Conservation (phyloP, 192 early-diverging fungal genomes). For the Linnemannia elongata region DNA sequence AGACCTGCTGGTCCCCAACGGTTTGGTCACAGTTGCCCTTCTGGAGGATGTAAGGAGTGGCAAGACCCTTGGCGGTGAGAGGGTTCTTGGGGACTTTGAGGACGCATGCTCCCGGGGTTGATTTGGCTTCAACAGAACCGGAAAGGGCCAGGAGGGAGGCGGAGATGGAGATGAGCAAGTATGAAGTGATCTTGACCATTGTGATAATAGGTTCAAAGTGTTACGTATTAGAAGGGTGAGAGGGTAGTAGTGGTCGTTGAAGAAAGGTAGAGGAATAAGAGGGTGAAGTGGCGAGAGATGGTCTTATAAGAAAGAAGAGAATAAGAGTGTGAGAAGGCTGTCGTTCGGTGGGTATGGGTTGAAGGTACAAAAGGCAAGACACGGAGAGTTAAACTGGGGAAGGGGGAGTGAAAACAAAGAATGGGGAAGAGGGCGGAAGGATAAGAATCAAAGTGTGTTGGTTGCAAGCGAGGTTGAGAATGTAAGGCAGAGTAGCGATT, state of each 20-base stretch:
- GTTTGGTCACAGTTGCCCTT: constrained; percentile 54
- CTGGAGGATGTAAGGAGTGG: constrained; percentile 42
- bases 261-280: too few species aligned
- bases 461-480: not conserved
- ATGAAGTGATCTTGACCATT: constrained; percentile 19
- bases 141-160: constrained; percentile 3
- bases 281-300: too few species aligned
- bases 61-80: constrained; percentile 28
- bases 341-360: too few species aligned
- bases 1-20: constrained; percentile 30
- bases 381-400: not conserved
- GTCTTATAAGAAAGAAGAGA: too few species aligned
- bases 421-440: too few species aligned
- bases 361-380: too few species aligned
- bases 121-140: constrained; percentile 10
- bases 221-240: not conserved
- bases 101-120: constrained; percentile 28
- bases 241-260: too few species aligned
- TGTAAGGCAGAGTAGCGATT: not conserved
- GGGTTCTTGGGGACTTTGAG: constrained; percentile 37
- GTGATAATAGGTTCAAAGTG: not conserved
- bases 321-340: too few species aligned
- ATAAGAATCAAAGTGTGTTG: too few species aligned
- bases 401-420: not conserved
- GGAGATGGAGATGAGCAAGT: constrained; percentile 19